Evolutionary conservation across 1,284 basidiomycete genomes (phyloP), one percentile per base, ranked within the genome.

Genomic region (Takashimella tepidaria): DNA sequence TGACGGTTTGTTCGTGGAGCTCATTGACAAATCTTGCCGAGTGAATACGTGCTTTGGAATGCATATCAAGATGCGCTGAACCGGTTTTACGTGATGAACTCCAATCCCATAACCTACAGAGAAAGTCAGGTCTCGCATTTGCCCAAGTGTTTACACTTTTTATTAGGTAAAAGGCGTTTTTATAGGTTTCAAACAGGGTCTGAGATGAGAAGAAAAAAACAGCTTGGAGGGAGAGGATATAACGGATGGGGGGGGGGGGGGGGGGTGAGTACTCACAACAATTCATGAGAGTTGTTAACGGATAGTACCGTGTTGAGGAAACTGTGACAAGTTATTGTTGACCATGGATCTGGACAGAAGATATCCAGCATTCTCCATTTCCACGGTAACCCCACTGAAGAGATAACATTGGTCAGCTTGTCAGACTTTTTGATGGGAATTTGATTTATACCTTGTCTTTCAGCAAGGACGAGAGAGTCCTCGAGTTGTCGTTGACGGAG

Each of bases 291-390:
- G 16, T 58, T 57, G 45, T 68, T 63, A 45, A 59, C 60, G 3
- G 68, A 61, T 57, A 70, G 45, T 23, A 67, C 56, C 16, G 59
- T 57, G 27, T 25, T 53, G 44, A 62, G 47, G 49, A 70, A 70
- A 27, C 65, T 66, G 49, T 70, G 68, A 41, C 50, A 68, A 19
- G 50, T 51, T 40, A 68, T 48, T 12, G 47, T 57, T 2, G 61
- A 54, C 66, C 66, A 67, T n/a, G 65, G 62, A 19, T 68, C 65
- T 5, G 68, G 61, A 4, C 51, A 51, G 19, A 45, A 24, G 27
- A 70, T 68, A 47, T 68, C 59, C 42, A 65, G 66, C 55, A 70
- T 62, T 2, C 27, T 23, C 66, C 66, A 70, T 45, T 64, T 59
- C 68, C 68, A 70, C 1, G 68, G 68, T 26, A 70, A 47, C 4